phyloP scores from a whole-genome alignment of 352 stramenopile genomes.

The Phytopythium boreale region DNA sequence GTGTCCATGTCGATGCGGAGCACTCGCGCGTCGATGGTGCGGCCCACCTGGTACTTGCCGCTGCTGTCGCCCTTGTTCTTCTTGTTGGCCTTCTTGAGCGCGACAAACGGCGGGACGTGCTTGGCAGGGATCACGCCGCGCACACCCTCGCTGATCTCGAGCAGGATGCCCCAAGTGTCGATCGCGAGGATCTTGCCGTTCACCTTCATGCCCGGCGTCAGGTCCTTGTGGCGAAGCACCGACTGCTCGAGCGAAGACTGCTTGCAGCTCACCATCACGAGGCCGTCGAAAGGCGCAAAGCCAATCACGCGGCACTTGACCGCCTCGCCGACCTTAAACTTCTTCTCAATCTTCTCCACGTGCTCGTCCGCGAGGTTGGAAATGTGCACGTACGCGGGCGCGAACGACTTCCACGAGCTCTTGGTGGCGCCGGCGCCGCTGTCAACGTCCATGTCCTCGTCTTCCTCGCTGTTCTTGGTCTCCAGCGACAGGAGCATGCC shows the following conservation, averaged over 20 bases:
- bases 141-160: constrained; percentile 86
- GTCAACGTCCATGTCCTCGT: constrained; percentile 55
- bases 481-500: constrained; percentile 85
- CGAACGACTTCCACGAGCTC: constrained; percentile 76
- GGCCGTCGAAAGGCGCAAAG: constrained; percentile 81
- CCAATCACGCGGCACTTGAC: constrained; percentile 78
- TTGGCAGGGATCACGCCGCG: constrained; percentile 66
- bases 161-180: constrained; percentile 78
- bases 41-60: constrained; percentile 78
- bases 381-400: constrained; percentile 87
- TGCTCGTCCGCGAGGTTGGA: constrained; percentile 80
- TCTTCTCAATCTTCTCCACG: constrained; percentile 88
- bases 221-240: constrained; percentile 77
- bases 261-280: constrained; percentile 85
- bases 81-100: constrained; percentile 56
- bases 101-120: constrained; percentile 77
- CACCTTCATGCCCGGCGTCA: constrained; percentile 71
- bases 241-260: constrained; percentile 67
- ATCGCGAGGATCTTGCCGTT: constrained; percentile 80
- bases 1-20: constrained; percentile 80
- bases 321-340: constrained; percentile 58
- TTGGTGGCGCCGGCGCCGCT: constrained; percentile 30
- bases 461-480: constrained; percentile 30
- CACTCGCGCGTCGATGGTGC: constrained; percentile 75
- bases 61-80: constrained; percentile 61